Base-by-base conservation (phyloP, 768 basidiomycete species). In the Dioszegia crocea region DNA sequence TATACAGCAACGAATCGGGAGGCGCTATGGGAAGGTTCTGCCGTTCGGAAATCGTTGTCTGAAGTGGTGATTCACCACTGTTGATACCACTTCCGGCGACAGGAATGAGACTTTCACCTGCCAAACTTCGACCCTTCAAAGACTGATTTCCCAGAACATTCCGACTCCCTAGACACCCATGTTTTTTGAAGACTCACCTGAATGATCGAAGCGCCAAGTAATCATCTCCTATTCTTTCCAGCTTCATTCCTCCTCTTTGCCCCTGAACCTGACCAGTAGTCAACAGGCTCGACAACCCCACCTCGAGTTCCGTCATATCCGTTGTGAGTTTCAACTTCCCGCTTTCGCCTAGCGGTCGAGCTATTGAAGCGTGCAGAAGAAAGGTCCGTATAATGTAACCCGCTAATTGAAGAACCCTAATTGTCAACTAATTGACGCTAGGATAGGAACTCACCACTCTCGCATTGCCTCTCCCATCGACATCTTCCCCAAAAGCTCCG, bases 301-400 rank as follows among this genome's bases (percentile, higher is more conserved):
- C 96, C 79, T 99, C 96, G 60, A 98, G 82, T 74, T 91, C 89
- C 0, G 93, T 88, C 91, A 97, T 94, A 76, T 99, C 94, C 46
- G 86, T 88, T 57, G 91, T 90, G 63, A 98, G 81, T 78, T 94
- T 92, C 24, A 99, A 83, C 74, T 96, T 97, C 14, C 93, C 92
- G 58, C 84, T 83, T 79, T 99, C 96, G 4, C 91, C 88, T 4
- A 98, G 81, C 0, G 93, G 93, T 66, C 86, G 85, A 9, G 87
- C 89, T 57, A 98, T 91, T 24, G 91, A 94, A n/a, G 88, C 86
- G 68, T 99, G 93, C 36, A 97, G 77, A 10, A 99, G 85, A 76
- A 97, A 99, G 2, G 85, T 88, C 63, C 84, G 83, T 46, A 97
- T 86, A 33, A 88, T 84, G 73, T 87, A 87, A 64, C 86, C 85